Evolutionary conservation across 805 yeast species (phyloP).

Genomic region (Cyberlindnera misumaiensis): DNA sequence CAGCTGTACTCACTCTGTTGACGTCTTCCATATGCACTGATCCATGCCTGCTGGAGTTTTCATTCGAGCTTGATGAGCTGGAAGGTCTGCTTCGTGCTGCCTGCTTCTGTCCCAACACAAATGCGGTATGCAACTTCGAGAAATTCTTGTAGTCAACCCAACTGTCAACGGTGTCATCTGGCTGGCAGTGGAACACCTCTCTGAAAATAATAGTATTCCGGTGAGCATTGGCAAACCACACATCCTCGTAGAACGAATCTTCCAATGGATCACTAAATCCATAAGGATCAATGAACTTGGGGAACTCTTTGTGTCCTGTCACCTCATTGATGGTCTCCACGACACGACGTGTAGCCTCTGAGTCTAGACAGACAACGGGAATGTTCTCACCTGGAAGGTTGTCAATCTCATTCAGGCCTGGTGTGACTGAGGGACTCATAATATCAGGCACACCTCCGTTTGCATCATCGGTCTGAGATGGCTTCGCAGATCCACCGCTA

Average conservation of each 20-base stretch:
- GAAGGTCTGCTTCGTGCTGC: constrained; percentile 16
- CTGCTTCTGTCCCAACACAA: constrained; percentile 30
- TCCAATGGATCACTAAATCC: constrained; percentile 81
- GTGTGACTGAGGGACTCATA: not conserved
- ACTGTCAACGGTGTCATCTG: constrained; percentile 82
- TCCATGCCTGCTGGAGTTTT: not conserved
- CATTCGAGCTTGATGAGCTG: not conserved
- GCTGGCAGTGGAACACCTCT: constrained; percentile 87
- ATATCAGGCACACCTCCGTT: not conserved
- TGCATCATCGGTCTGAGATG: not conserved
- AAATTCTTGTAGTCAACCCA: constrained; percentile 87
- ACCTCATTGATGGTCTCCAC: constrained; percentile 35
- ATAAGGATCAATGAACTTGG: constrained; percentile 75
- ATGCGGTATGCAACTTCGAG: constrained; percentile 53
- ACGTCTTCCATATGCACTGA: constrained; percentile 11
- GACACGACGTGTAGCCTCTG: constrained; percentile 34
- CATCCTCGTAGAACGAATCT: constrained; percentile 75
- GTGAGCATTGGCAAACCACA: constrained; percentile 78
- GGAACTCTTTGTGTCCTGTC: constrained; percentile 22
- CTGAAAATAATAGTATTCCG: constrained; percentile 79
- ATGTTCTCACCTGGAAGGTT: constrained; percentile 23
- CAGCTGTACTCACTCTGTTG: constrained; percentile 3
- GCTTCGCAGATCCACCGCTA: not conserved
- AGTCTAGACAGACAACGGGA: constrained; percentile 38
- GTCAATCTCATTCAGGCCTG: constrained; percentile 9